Evolutionary conservation across 345 rosid species (phyloP).

Genomic region (Hibiscus tridactylites): DNA sequence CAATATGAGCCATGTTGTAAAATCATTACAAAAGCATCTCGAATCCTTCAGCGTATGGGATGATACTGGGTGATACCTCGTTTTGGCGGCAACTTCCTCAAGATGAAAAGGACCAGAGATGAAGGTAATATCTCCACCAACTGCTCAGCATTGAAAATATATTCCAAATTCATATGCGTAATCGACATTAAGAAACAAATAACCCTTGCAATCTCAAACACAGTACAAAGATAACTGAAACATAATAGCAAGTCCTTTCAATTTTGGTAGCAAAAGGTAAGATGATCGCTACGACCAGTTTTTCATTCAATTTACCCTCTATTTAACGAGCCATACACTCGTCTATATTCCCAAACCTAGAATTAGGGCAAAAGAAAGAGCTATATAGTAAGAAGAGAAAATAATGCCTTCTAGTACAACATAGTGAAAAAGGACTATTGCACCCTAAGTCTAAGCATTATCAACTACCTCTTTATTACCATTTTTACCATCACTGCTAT

Average conservation of each 20-base stretch:
- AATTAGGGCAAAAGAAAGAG: too few relatives aligned
- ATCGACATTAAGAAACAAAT: neutral
- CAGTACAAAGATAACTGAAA: neutral
- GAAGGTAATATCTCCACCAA: constrained; percentile 90
- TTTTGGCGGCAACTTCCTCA: constrained; percentile 92
- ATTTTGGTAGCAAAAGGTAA: too few relatives aligned
- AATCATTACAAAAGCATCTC: neutral
- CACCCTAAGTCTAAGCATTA: neutral
- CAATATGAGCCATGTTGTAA: neutral
- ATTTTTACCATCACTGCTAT: too few relatives aligned
- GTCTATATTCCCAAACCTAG: neutral
- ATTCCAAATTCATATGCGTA: neutral
- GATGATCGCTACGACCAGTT: too few relatives aligned
- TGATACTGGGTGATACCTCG: constrained; percentile 77
- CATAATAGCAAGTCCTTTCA: neutral
- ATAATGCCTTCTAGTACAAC: neutral
- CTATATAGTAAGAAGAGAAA: neutral
- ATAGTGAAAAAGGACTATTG: neutral
- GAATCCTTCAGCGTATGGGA: constrained; percentile 48
- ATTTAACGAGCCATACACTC: too few relatives aligned
- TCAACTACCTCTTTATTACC: too few relatives aligned
- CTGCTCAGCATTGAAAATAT: constrained; percentile 24
- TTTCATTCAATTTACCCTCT: too few relatives aligned
- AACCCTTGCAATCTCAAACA: neutral
- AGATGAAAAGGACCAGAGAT: constrained; percentile 68